Percentiles rank a stretch among this genome's conserved stretches.
Conservation (phyloP, 202 grass and related monocot genomes). For the Brachypodium distachyon region DNA sequence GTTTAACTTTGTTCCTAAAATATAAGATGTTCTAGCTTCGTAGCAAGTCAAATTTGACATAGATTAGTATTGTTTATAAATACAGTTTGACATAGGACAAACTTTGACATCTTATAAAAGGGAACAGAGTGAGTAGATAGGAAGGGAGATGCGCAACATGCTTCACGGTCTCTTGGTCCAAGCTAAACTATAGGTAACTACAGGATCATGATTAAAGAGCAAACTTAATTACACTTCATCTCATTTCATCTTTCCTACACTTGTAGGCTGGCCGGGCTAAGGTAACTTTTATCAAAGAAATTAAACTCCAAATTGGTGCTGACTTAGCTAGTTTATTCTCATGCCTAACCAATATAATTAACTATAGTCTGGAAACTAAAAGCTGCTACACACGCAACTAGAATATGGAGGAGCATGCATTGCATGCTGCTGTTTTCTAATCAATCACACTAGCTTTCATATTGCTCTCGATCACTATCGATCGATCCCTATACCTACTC, state of each 20-base stretch:
- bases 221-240: neutral
- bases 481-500: too few relatives aligned
- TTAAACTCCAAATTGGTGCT: neutral
- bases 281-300: neutral
- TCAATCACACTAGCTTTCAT: neutral
- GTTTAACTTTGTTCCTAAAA: too few relatives aligned
- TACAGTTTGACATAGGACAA: too few relatives aligned
- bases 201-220: too few relatives aligned
- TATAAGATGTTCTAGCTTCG: too few relatives aligned
- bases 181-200: too few relatives aligned
- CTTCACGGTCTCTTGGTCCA: too few relatives aligned
- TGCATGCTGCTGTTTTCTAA: slow-evolving; percentile 25
- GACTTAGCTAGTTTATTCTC: neutral
- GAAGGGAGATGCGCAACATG: too few relatives aligned
- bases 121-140: too few relatives aligned
- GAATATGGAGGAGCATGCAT: slow-evolving; percentile 27
- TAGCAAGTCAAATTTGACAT: too few relatives aligned
- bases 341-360: neutral
- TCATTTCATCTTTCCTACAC: slow-evolving; percentile 13
- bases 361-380: neutral
- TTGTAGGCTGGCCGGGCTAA: neutral
- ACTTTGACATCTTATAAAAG: too few relatives aligned
- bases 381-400: slow-evolving; percentile 21
- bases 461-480: slow-evolving; percentile 5
- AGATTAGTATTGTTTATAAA: too few relatives aligned